A percentile compares a stretch with the other conserved stretches of the same genome.
Conservation (phyloP, 495 filamentous ascomycete species). For the Cetradonia linearis region DNA sequence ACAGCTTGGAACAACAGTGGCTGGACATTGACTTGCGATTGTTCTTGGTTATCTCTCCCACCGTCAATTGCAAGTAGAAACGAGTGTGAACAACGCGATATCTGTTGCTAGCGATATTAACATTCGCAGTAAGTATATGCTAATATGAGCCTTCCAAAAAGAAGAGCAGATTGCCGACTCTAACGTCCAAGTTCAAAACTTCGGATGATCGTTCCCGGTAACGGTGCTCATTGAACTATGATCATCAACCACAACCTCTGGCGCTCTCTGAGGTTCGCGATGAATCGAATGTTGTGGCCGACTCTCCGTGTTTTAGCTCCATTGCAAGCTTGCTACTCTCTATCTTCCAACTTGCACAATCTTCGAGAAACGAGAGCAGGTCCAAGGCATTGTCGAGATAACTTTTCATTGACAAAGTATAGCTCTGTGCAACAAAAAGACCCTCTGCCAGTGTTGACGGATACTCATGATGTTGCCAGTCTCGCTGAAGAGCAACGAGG, state of each 20-base stretch:
- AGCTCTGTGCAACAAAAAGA: conserved; percentile 1
- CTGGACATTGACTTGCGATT: too few species aligned
- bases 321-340: neutral
- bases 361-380: neutral
- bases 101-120: neutral
- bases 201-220: neutral
- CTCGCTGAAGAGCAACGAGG: neutral
- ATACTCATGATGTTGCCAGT: neutral
- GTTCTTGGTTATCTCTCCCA: neutral
- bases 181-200: too few species aligned
- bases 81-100: neutral
- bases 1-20: neutral
- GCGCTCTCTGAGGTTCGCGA: too few species aligned
- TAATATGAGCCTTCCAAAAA: neutral
- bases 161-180: neutral
- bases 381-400: conserved; percentile 1
- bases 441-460: neutral
- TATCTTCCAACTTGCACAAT: neutral
- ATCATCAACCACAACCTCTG: neutral
- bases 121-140: neutral
- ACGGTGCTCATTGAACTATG: neutral
- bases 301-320: neutral
- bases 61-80: neutral
- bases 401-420: neutral
- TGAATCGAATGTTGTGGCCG: neutral